Evolutionary conservation across 768 basidiomycete genomes (phyloP).

Genomic region (Lactarius hatsudake): DNA sequence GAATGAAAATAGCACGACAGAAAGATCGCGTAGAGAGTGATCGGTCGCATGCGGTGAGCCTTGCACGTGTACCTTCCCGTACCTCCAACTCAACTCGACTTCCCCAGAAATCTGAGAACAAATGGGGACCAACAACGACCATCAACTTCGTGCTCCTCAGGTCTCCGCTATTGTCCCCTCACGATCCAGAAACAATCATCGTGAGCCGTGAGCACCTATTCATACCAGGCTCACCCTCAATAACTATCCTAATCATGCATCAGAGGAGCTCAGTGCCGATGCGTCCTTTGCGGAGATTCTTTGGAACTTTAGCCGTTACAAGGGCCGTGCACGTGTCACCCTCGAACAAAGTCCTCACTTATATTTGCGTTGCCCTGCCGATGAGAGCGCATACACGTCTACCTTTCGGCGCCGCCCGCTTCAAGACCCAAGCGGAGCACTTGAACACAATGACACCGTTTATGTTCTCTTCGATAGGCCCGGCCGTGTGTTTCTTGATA

Average conservation of each 20-base stretch:
- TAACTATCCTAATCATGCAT: too few relatives aligned
- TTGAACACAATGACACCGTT: neutral
- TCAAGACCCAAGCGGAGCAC: neutral
- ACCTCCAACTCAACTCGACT: neutral
- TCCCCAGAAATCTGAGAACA: neutral
- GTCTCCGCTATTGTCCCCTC: neutral
- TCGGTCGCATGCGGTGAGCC: neutral
- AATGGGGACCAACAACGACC: neutral
- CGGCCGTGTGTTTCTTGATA: neutral
- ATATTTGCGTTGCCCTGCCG: neutral
- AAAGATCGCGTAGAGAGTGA: neutral
- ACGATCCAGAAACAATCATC: neutral
- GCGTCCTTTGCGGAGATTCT: too few relatives aligned
- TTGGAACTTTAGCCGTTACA: too few relatives aligned
- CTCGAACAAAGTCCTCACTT: neutral
- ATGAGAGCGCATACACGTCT: neutral
- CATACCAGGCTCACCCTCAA: neutral
- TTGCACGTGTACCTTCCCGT: neutral
- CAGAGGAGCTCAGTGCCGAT: too few relatives aligned
- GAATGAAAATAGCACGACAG: neutral
- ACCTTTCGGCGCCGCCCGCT: neutral
- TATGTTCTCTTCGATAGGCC: neutral
- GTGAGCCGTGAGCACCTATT: neutral
- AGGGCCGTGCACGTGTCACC: too few relatives aligned
- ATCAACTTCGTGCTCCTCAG: neutral